These are phyloP conservation scores for Gynochthodes officinalis DNA, from an alignment of 257 asterid genomes.

Conservation along the genomic window DNA sequence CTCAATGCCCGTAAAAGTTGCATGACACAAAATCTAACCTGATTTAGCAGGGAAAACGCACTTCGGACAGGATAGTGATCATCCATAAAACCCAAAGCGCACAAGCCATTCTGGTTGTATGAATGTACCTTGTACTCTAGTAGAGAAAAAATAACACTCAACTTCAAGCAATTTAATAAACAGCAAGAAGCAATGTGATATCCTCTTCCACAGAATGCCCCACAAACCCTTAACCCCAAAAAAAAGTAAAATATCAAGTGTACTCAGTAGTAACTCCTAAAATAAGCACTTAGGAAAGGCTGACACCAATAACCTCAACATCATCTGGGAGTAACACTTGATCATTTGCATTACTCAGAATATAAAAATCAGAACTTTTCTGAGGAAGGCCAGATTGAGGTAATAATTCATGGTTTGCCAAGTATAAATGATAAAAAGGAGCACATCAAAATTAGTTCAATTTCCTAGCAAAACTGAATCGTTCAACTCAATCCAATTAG, in stretches of 20 bases:
- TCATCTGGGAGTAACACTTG: not conserved
- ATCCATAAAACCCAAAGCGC: constrained; percentile 89
- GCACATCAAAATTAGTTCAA: not conserved
- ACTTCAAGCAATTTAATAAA: constrained; percentile 1
- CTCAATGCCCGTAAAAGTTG: constrained; percentile 3
- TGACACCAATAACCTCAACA: not conserved
- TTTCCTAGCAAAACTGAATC: not conserved
- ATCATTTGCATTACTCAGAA: not conserved
- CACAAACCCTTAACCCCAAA: not conserved
- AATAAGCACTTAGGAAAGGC: not conserved
- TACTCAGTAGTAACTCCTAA: not conserved
- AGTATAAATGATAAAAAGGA: not conserved
- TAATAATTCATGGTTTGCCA: too few species aligned
- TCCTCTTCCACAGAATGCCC: not conserved
- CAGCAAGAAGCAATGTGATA: constrained; percentile 1
- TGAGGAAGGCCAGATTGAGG: not conserved
- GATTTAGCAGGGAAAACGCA: constrained; percentile 83
- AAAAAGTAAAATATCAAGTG: not conserved
- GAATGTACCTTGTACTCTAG: constrained; percentile 88
- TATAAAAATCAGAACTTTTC: not conserved
- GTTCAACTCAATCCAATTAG: not conserved
- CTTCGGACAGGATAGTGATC: constrained; percentile 91
- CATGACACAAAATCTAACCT: constrained; percentile 38
- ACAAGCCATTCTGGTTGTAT: constrained; percentile 72
- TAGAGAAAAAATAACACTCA: constrained; percentile 12